phyloP scores from a whole-genome alignment of 139 green algal genomes.

The Chlamydomonas schloesseri region DNA sequence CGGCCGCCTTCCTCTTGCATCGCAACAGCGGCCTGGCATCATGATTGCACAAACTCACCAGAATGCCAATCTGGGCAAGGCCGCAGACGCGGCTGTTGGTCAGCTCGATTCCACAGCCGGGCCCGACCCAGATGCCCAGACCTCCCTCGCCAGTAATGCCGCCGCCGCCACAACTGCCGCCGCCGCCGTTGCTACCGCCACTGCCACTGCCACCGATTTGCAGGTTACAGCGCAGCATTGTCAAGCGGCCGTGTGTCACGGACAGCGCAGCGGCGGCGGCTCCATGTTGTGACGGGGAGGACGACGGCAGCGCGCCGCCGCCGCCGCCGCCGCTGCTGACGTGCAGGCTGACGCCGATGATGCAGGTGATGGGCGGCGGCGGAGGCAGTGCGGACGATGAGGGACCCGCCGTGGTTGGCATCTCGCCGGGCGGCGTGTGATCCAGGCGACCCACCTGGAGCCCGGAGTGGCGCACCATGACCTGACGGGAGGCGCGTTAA shows the following conservation, averaged over 20 bases:
- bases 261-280: background rate
- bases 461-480: background rate
- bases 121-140: constrained; percentile 18
- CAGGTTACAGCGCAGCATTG: background rate
- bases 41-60: too few relatives aligned
- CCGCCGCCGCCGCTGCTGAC: background rate
- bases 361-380: too few relatives aligned
- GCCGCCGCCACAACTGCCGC: too few relatives aligned
- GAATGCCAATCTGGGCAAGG: too few relatives aligned
- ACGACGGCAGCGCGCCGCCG: too few relatives aligned
- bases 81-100: too few relatives aligned
- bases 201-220: background rate
- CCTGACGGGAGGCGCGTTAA: too few relatives aligned
- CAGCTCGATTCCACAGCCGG: background rate
- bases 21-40: too few relatives aligned
- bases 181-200: background rate
- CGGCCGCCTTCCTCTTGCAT: too few relatives aligned
- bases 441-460: background rate
- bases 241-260: too few relatives aligned
- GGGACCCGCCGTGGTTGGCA: background rate
- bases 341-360: background rate
- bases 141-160: too few relatives aligned
- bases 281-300: too few relatives aligned
- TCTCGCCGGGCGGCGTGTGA: background rate
- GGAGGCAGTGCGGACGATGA: background rate